Base-by-base conservation (phyloP, 306 rosid species). In the Quercus variabilis region DNA sequence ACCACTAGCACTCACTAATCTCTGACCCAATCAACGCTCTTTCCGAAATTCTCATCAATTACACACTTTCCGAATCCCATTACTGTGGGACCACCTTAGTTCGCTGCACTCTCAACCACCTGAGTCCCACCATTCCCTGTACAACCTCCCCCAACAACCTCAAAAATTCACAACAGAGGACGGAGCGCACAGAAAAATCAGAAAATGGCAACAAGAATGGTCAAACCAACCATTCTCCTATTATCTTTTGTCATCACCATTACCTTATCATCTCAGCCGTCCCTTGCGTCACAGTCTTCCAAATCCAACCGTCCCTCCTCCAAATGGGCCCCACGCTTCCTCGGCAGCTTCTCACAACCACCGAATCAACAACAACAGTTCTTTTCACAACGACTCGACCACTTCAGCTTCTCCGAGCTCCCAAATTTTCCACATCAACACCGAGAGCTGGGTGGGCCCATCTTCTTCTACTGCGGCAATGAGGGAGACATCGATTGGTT, bases 361-460 rank as follows among this genome's bases (percentile, higher is more conserved):
- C 30, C 30, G 3, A 28, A 28, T 28, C 30, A 28, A 28, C 30
- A 28, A 28, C 30, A 28, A 28, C 30, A 28, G 30, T 28, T 2
- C 28, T 26, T 1, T 26, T 26, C 28, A 2, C 28, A 26, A 26
- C 28, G 28, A 26, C 28, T 26, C 28, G 28, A 26, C 28, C 28
- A 26, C 28, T 26, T 26, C 28, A 26, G 28, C 28, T 26, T 26
- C 28, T 26, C 2, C 28, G 28, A 26, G 28, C 28, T 87, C 81
- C 78, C 35, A 33, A 33, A 5, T 33, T 33, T 5, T 33, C 1
- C 93, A 91, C 49, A 80, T 94, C 87, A 91, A 69, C 85, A 79
- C 90, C 69, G 84, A 87, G 15, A 78, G 91, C 82, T 94, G 97
- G 98, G 56, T 25, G 1, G 91, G 90, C 20, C 77, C 68, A 89